Evolutionary conservation across 108 stramenopile species (phyloP).

Genomic region (Poteriospumella lacustris): DNA sequence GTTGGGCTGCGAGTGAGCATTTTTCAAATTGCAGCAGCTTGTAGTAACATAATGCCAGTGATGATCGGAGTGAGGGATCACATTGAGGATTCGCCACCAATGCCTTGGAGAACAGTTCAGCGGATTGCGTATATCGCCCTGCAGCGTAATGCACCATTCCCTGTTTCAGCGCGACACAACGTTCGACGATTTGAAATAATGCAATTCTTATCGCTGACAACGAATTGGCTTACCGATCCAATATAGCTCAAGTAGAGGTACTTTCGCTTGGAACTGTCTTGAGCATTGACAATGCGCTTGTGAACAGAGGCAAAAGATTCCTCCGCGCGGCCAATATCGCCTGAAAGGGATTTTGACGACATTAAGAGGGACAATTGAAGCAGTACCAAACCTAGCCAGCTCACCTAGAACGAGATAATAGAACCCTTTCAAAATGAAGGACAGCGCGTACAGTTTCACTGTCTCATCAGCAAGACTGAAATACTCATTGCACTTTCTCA

Average conservation of each 20-base stretch:
- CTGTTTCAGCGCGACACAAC: neutral
- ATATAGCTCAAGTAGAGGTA: neutral
- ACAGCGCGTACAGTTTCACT: neutral
- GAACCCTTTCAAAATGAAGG: constrained; percentile 4
- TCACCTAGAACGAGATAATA: constrained; percentile 3
- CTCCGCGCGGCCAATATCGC: neutral
- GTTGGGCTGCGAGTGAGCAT: neutral
- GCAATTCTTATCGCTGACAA: neutral
- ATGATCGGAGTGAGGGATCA: neutral
- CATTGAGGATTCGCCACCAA: neutral
- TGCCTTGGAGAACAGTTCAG: neutral
- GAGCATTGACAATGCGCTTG: neutral
- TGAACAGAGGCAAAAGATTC: neutral
- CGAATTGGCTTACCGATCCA: constrained; percentile 1
- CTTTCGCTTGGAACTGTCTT: neutral
- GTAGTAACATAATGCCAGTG: constrained; percentile 13
- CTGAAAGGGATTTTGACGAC: neutral
- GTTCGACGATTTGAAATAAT: neutral
- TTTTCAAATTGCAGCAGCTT: constrained; percentile 19
- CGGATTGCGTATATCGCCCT: neutral
- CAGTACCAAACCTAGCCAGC: neutral
- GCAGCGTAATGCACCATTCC: neutral
- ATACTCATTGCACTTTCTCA: neutral
- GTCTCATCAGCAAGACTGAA: neutral
- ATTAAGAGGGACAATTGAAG: neutral